Conservation (phyloP, 2,329 filamentous ascomycete species). For the Fusarium pseudonygamai region DNA sequence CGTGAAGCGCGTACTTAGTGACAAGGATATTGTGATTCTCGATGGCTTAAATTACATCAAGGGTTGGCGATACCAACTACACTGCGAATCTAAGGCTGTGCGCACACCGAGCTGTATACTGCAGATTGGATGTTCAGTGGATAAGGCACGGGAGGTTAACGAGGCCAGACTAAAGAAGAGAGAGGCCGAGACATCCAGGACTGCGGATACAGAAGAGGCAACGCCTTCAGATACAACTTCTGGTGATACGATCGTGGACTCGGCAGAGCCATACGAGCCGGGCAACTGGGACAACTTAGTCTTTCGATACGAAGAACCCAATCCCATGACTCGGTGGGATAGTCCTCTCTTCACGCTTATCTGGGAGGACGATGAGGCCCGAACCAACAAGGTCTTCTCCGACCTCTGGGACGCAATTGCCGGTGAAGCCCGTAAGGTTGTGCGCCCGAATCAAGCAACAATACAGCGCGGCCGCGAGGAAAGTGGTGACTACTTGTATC, state of each 20-base stretch:
- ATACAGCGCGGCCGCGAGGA: conserved; percentile 70
- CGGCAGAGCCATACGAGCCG: conserved; percentile 59
- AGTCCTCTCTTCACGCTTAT: conserved; percentile 82
- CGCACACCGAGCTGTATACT: conserved; percentile 80
- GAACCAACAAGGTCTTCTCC: conserved; percentile 64
- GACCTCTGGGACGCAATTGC: conserved; percentile 80
- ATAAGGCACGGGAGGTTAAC: conserved; percentile 68
- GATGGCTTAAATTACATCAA: conserved; percentile 91
- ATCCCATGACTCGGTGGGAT: conserved; percentile 86
- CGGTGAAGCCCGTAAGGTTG: conserved; percentile 68
- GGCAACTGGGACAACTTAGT: conserved; percentile 81
- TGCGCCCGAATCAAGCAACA: conserved; percentile 80
- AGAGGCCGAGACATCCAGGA: conserved; percentile 3
- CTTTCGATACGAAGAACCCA: conserved; percentile 87
- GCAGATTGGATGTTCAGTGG: conserved; percentile 66
- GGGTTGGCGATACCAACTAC: conserved; percentile 86
- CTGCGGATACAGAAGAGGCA: neutral
- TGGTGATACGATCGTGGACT: neutral
- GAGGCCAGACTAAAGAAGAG: conserved; percentile 59
- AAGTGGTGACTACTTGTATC: conserved; percentile 78
- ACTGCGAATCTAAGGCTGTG: conserved; percentile 84
- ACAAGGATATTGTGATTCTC: conserved; percentile 79
- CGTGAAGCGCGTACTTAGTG: conserved; percentile 78
- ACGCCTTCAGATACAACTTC: neutral
- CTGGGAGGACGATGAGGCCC: conserved; percentile 76